A percentile compares a stretch with the other conserved stretches of the same genome.
phyloP scores from a whole-genome alignment of 768 basidiomycete species.

The Gyrodon lividus region DNA sequence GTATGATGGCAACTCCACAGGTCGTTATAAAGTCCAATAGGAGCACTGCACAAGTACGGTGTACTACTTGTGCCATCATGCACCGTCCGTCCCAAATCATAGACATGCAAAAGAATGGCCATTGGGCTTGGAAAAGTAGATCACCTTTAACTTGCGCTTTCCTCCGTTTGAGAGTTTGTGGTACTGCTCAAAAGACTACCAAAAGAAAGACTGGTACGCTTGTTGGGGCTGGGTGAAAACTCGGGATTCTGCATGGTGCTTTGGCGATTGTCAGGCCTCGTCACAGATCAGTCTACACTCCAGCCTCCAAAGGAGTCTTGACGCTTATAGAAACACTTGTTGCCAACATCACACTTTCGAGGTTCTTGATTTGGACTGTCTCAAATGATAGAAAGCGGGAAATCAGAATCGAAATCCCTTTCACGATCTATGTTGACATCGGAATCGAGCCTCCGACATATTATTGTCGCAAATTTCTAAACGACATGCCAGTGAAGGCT shows the following conservation, averaged over 20 bases:
- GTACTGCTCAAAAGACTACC: slow-evolving; percentile 23
- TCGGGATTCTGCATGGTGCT: no score
- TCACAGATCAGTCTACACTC: slow-evolving; percentile 11
- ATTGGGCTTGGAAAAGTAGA: no score
- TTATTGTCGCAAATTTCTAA: no score
- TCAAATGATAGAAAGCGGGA: slow-evolving; percentile 6
- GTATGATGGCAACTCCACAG: slow-evolving; percentile 2
- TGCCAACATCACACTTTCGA: slow-evolving; percentile 7
- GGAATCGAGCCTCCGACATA: slow-evolving; percentile 18
- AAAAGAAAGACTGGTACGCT: slow-evolving; percentile 20
- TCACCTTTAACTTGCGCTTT: neutral
- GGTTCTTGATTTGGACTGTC: slow-evolving; percentile 12
- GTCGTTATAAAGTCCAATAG: slow-evolving; percentile 11
- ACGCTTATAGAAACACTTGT: slow-evolving; percentile 13
- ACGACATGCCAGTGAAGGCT: no score
- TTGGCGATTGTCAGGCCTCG: slow-evolving; percentile 4
- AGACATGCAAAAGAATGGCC: slow-evolving; percentile 13
- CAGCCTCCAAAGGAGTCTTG: slow-evolving; percentile 10
- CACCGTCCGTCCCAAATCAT: slow-evolving; percentile 3
- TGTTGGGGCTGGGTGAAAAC: neutral
- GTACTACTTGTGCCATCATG: slow-evolving; percentile 19
- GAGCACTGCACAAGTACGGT: slow-evolving; percentile 2
- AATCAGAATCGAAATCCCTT: slow-evolving; percentile 13
- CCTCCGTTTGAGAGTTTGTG: slow-evolving; percentile 18
- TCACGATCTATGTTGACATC: slow-evolving; percentile 14